phyloP scores from a whole-genome alignment of 148 eudicot genomes.

The Pharnaceum exiguum region DNA sequence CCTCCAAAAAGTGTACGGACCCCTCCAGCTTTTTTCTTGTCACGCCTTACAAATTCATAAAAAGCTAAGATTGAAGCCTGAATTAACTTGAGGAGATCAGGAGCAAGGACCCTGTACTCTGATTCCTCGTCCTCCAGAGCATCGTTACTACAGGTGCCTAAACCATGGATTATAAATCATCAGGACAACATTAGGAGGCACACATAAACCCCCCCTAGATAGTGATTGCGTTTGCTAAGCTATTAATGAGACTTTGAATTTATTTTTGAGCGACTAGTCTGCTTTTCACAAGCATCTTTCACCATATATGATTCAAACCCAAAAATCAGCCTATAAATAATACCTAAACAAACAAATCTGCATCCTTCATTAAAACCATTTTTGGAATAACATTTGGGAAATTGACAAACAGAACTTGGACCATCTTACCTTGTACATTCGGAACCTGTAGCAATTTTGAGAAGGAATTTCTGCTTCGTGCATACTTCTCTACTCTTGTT shows the following conservation, averaged over 20 bases:
- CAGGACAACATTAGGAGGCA: neutral
- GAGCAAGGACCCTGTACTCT: conserved; percentile 50
- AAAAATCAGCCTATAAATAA: no score
- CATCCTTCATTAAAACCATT: no score
- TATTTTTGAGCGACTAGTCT: no score
- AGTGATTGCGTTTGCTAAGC: no score
- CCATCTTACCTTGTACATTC: conserved; percentile 57
- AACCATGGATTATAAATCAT: conserved; percentile 4
- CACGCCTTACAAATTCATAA: conserved; percentile 64
- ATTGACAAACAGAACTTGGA: no score
- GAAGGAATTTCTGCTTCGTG: conserved; percentile 61
- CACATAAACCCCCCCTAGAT: no score
- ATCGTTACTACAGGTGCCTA: conserved; percentile 46
- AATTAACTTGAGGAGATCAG: conserved; percentile 59
- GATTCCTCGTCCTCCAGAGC: conserved; percentile 46
- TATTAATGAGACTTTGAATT: no score
- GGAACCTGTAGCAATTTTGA: conserved; percentile 87
- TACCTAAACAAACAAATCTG: no score
- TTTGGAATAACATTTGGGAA: neutral
- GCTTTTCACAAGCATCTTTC: no score
- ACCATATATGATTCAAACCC: no score
- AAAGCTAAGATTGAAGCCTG: conserved; percentile 74
- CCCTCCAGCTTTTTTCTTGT: conserved; percentile 68
- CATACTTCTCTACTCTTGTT: conserved; percentile 67
- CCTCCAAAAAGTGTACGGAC: conserved; percentile 62